Base-by-base conservation (phyloP, 225 moss, liverwort and hornwort genomes). In the Polytrichum commune region DNA sequence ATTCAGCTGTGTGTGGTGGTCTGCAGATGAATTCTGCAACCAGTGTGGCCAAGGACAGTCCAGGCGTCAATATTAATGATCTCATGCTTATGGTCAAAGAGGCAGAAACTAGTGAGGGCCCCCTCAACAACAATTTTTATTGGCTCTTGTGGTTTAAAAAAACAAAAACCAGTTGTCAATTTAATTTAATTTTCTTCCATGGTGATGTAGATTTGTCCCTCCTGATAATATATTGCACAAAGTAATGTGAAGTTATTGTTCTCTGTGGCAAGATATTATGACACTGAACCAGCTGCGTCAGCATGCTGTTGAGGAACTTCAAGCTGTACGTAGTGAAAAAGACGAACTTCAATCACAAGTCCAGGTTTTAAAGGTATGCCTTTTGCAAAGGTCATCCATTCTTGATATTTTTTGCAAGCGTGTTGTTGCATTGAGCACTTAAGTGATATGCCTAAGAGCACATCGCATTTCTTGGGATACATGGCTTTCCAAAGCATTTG, bases 71-170 rank as follows among this genome's bases (percentile, higher is more conserved):
- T 72, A 78, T 91, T 60, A 76, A 82, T 72, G 96, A 96, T 81
- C 83, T 93, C 65, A 88, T 96, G 90, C 76, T 89, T 56, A 88
- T 93, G 90, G 90, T 92, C 63, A 92, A 92, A 84, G 93, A 93
- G 70, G 90, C 96, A 64, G 93, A 96, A 88, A 83, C 81, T 72
- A 91, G 95, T 96, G 78, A 79, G 92, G 79, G 64, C 6, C 46
- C 46, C 46, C 10, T 46, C 46, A 13, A 3, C 46, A 46, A 46
- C 10, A 46, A 46, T 46, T 16, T 46, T 3, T 46, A 46, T 46
- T 46, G 46, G 46, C 3, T 13, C 13, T 13, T 46, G 46, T 13
- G 13, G 46, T 46, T 46, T 46, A 13, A 1, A 46, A 32, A 32
- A 32, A 32, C 6, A 32, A 26, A 30, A 46, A 46, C 46, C 46